phyloP scores from a whole-genome alignment of 1,284 basidiomycete genomes.

The Apiotrichum brassicae region DNA sequence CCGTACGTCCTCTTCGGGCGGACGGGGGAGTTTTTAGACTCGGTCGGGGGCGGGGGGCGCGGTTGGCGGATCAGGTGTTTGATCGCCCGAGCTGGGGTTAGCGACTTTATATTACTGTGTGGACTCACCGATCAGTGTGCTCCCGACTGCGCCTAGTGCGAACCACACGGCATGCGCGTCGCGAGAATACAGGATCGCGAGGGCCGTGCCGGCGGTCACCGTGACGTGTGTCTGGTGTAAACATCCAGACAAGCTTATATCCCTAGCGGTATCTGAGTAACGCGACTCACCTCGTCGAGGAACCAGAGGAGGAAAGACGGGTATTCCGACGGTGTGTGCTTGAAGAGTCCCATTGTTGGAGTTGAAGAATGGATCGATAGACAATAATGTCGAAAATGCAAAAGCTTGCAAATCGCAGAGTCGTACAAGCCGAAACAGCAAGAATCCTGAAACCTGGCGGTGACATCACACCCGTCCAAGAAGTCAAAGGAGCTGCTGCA shows the following conservation, averaged over 20 bases:
- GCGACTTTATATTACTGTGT: neutral
- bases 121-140: constrained; percentile 49
- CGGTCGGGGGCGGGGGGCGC: constrained; percentile 54
- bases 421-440: no score
- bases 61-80: constrained; percentile 65
- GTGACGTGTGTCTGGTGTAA: constrained; percentile 46
- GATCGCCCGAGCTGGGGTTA: constrained; percentile 57
- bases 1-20: constrained; percentile 49
- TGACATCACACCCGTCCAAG: no score
- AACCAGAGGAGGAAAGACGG: constrained; percentile 32
- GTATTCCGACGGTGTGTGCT: constrained; percentile 27
- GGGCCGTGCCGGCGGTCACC: constrained; percentile 58
- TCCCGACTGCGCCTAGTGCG: constrained; percentile 57
- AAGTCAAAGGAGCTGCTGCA: no score
- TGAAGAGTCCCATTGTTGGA: neutral
- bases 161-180: constrained; percentile 67
- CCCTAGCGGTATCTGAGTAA: neutral
- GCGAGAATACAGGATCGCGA: constrained; percentile 58
- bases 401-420: no score
- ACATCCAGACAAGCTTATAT: neutral
- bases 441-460: no score
- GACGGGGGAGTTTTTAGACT: constrained; percentile 13
- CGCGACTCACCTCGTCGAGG: constrained; percentile 30
- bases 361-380: no score
- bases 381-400: no score